Conservation (phyloP, 768 basidiomycete genomes). For the Zangia roseola region DNA sequence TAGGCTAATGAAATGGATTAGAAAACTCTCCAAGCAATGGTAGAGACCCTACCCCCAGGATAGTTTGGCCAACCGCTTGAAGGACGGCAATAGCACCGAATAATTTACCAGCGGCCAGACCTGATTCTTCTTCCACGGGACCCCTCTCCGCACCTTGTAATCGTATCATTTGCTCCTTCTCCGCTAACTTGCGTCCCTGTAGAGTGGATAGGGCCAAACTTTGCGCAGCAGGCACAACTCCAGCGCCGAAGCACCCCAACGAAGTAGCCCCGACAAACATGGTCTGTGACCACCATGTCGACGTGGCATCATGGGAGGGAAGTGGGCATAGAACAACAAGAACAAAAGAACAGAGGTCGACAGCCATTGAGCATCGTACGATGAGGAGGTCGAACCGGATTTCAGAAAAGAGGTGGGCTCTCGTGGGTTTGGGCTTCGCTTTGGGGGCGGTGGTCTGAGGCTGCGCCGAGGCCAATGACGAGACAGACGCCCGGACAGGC, state of each 20-base stretch:
- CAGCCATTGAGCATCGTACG: slow-evolving; percentile 58
- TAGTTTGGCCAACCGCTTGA: slow-evolving; percentile 62
- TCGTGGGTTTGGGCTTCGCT: slow-evolving; percentile 46
- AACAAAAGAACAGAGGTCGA: slow-evolving; percentile 64
- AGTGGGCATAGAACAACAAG: slow-evolving; percentile 55
- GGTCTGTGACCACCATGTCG: slow-evolving; percentile 32
- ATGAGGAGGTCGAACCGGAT: slow-evolving; percentile 69
- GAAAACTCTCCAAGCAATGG: slow-evolving; percentile 8
- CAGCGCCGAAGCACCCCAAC: slow-evolving; percentile 64
- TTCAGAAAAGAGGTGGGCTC: slow-evolving; percentile 54
- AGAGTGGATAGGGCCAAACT: slow-evolving; percentile 73
- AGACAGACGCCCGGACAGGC: slow-evolving; percentile 28
- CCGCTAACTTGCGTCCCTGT: slow-evolving; percentile 30
- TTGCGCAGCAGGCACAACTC: slow-evolving; percentile 65
- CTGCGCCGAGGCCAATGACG: slow-evolving; percentile 6
- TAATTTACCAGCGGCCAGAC: slow-evolving; percentile 49
- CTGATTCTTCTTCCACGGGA: slow-evolving; percentile 26
- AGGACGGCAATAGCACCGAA: slow-evolving; percentile 74
- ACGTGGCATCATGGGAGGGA: slow-evolving; percentile 33
- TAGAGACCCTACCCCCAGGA: slow-evolving; percentile 42
- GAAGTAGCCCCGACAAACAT: slow-evolving; percentile 61
- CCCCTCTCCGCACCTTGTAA: slow-evolving; percentile 2
- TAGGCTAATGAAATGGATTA: slow-evolving; percentile 46
- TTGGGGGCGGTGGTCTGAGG: slow-evolving; percentile 8
- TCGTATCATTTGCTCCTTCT: slow-evolving; percentile 37